These are phyloP conservation scores for Bolboschoenoplectus hybrid DNA, from an alignment of 202 grass and related monocot genomes.

Conservation along the genomic window DNA sequence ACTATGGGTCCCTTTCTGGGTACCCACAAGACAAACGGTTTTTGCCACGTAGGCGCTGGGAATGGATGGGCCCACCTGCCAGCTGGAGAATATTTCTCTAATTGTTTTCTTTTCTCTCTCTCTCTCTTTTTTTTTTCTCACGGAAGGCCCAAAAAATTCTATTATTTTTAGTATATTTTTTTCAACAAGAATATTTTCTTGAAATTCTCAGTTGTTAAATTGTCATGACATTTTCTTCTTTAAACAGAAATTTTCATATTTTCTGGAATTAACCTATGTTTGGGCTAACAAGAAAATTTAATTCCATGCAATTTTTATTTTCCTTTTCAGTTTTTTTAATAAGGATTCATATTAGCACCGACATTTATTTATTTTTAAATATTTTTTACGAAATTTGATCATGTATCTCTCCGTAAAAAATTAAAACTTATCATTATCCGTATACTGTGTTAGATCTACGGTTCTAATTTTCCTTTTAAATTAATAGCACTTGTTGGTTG, in stretches of 20 bases:
- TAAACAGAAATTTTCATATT: neutral
- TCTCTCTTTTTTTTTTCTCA: neutral
- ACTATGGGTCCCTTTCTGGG: neutral
- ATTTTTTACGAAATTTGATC: too few relatives aligned
- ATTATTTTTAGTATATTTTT: neutral
- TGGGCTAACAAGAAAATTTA: neutral
- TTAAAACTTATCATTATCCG: too few relatives aligned
- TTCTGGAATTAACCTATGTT: neutral
- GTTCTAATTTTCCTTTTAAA: neutral
- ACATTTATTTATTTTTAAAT: too few relatives aligned
- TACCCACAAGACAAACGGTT: constrained; percentile 22
- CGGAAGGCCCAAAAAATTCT: neutral
- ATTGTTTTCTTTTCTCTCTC: neutral
- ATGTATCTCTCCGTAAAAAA: too few relatives aligned
- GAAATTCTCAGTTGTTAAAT: neutral
- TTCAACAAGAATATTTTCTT: neutral
- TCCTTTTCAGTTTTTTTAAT: neutral
- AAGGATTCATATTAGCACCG: too few relatives aligned
- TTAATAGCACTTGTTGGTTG: neutral
- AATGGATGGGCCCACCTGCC: neutral
- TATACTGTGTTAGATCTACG: neutral
- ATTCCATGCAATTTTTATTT: neutral
- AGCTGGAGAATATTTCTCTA: constrained; percentile 24
- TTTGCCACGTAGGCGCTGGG: neutral
- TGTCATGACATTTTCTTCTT: neutral